Evolutionary conservation across 2,329 filamentous ascomycete species (phyloP).

Genomic region (Chrysoporthe puriensis): DNA sequence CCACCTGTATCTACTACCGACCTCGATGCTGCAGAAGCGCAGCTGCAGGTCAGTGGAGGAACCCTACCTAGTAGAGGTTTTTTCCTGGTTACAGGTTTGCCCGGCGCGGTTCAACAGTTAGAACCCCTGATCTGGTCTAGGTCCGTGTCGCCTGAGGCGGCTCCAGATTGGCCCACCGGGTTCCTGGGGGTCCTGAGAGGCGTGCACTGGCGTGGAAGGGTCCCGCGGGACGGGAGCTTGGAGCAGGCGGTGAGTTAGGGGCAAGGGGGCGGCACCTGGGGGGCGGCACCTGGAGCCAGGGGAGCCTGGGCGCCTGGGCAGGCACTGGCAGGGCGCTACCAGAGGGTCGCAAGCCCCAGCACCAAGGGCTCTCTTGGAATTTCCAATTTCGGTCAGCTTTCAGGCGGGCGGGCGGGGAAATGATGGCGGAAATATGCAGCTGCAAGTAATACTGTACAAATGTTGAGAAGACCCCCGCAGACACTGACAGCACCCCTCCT

Average conservation of each 20-base stretch:
- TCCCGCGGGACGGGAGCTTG: conserved; percentile 15
- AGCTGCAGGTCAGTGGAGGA: conserved; percentile 16
- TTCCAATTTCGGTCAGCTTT: conserved; percentile 3
- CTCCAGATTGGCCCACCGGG: conserved; percentile 11
- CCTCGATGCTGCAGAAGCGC: conserved; percentile 7
- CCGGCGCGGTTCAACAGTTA: conserved; percentile 3
- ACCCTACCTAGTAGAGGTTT: conserved; percentile 1
- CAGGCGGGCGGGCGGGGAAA: conserved; percentile 10
- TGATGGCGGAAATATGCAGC: conserved; percentile 8
- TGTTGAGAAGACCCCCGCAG: conserved; percentile 15
- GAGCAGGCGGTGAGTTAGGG: conserved; percentile 12
- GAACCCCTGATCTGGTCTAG: conserved; percentile 11
- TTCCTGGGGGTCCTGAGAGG: background rate
- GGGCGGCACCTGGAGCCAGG: background rate
- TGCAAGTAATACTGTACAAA: conserved; percentile 14
- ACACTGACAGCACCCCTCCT: background rate
- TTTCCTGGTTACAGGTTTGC: conserved; percentile 8
- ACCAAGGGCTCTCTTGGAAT: background rate
- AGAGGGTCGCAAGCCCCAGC: conserved; percentile 2
- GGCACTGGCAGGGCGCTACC: background rate
- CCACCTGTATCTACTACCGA: conserved; percentile 10
- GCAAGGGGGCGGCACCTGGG: background rate
- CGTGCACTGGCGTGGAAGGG: conserved; percentile 2
- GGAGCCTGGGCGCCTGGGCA: background rate
- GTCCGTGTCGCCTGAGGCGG: conserved; percentile 13